A percentile compares a stretch with the other conserved stretches of the same genome.
phyloP scores from a whole-genome alignment of 805 yeast species.

The Lipomyces anomalus region DNA sequence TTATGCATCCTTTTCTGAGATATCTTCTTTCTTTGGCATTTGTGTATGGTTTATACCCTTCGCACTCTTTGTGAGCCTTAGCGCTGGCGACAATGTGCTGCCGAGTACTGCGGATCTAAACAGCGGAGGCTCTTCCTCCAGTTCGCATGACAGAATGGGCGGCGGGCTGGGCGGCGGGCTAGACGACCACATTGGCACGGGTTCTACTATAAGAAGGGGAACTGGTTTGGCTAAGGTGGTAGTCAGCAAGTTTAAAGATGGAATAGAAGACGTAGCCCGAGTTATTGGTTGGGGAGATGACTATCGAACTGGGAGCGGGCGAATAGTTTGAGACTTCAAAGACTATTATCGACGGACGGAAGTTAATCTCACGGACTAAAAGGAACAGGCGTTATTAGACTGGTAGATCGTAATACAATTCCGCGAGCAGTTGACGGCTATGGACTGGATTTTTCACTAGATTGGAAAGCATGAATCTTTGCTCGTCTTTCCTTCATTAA shows the following conservation, averaged over 20 bases:
- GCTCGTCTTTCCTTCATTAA: no score
- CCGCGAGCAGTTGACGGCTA: no score
- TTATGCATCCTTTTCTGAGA: constrained; percentile 78
- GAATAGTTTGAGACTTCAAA: constrained; percentile 15
- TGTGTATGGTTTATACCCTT: constrained; percentile 94
- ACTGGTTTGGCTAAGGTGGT: constrained; percentile 23
- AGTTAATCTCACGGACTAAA: no score
- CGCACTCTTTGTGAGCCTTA: constrained; percentile 80
- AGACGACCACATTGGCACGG: no score
- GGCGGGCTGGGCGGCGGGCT: no score
- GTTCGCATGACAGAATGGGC: no score
- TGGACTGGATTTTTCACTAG: no score
- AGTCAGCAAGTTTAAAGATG: constrained; percentile 21
- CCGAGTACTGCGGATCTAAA: constrained; percentile 42
- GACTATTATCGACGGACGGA: no score
- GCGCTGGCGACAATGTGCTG: constrained; percentile 84
- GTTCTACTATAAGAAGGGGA: constrained; percentile 7
- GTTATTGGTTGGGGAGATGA: constrained; percentile 24
- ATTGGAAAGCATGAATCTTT: no score
- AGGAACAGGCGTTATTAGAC: no score
- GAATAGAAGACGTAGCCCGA: constrained; percentile 20
- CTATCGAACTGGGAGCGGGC: constrained; percentile 8
- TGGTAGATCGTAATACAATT: no score
- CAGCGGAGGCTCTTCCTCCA: constrained; percentile 7
- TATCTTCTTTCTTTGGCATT: constrained; percentile 91